Evolutionary conservation across 495 filamentous ascomycete species (phyloP).

Genomic region (Xylaria sp.): DNA sequence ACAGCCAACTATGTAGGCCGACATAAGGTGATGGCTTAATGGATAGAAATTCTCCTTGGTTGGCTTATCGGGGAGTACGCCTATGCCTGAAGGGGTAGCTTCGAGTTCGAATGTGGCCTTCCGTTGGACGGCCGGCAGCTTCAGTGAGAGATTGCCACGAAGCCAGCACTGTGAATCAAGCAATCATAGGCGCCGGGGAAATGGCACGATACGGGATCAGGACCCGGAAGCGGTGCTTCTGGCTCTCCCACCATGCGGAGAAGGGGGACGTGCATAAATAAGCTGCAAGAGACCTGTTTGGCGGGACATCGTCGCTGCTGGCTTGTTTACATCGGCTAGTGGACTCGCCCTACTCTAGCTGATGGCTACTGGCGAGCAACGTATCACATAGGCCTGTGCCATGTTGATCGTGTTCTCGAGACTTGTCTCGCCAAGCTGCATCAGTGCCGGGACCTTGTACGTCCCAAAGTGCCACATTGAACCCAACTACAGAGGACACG

Average conservation of each 20-base stretch:
- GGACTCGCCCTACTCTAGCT: background rate
- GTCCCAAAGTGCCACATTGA: background rate
- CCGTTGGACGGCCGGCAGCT: slow-evolving; percentile 27
- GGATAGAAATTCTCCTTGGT: background rate
- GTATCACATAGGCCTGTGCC: background rate
- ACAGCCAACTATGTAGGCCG: background rate
- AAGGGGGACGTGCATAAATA: slow-evolving; percentile 24
- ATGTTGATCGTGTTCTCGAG: background rate
- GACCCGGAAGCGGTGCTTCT: slow-evolving; percentile 17
- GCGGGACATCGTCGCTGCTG: slow-evolving; percentile 13
- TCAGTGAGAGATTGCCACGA: slow-evolving; percentile 59
- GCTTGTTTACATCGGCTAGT: slow-evolving; percentile 12
- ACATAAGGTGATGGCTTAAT: background rate
- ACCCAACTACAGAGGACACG: background rate
- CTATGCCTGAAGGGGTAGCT: slow-evolving; percentile 32
- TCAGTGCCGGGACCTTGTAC: slow-evolving; percentile 14
- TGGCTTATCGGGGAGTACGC: background rate
- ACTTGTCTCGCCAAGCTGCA: slow-evolving; percentile 22
- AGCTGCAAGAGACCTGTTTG: slow-evolving; percentile 27
- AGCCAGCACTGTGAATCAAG: slow-evolving; percentile 40
- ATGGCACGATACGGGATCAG: slow-evolving; percentile 31
- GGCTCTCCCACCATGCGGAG: slow-evolving; percentile 26
- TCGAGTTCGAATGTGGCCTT: background rate
- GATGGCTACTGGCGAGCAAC: slow-evolving; percentile 7
- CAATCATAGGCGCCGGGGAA: slow-evolving; percentile 37